Conservation (phyloP, 805 yeast genomes). For the Lipomyces lipofer region DNA sequence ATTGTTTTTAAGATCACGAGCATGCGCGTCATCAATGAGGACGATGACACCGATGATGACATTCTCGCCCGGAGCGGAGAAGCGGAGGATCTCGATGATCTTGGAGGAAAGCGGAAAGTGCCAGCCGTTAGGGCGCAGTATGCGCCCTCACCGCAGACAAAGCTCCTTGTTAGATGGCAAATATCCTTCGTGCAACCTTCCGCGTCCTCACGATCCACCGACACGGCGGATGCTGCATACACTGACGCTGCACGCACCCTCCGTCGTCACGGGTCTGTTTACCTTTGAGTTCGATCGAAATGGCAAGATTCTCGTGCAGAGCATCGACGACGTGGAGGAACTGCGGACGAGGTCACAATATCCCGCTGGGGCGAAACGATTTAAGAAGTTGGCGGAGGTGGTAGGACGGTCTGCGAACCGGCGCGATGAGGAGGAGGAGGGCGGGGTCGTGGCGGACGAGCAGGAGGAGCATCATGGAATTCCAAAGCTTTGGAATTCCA, state of each 20-base stretch:
- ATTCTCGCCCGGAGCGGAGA: background rate
- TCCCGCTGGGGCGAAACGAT: conserved; percentile 1
- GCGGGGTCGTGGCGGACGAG: conserved; percentile 14
- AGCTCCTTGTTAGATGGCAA: conserved; percentile 27
- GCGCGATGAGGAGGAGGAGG: conserved; percentile 22
- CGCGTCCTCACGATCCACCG: too few species aligned
- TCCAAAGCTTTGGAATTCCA: too few species aligned
- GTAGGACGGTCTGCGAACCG: conserved; percentile 6
- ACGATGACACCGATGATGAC: conserved; percentile 1
- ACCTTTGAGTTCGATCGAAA: conserved; percentile 26
- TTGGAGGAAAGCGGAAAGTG: background rate
- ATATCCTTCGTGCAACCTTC: conserved; percentile 13
- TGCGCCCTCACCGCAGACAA: conserved; percentile 8
- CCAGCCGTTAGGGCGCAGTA: too few species aligned
- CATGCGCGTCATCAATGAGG: conserved; percentile 25
- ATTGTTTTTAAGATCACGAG: conserved; percentile 23
- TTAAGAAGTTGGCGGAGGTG: conserved; percentile 16
- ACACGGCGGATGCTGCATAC: background rate
- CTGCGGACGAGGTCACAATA: conserved; percentile 13
- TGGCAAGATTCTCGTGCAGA: conserved; percentile 26
- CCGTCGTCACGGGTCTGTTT: conserved; percentile 25
- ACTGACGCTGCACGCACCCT: background rate
- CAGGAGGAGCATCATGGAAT: conserved; percentile 1
- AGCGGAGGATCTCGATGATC: too few species aligned
- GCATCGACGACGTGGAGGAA: conserved; percentile 29